Base-by-base conservation (phyloP, 257 asterid species). In the Striga asiatica region DNA sequence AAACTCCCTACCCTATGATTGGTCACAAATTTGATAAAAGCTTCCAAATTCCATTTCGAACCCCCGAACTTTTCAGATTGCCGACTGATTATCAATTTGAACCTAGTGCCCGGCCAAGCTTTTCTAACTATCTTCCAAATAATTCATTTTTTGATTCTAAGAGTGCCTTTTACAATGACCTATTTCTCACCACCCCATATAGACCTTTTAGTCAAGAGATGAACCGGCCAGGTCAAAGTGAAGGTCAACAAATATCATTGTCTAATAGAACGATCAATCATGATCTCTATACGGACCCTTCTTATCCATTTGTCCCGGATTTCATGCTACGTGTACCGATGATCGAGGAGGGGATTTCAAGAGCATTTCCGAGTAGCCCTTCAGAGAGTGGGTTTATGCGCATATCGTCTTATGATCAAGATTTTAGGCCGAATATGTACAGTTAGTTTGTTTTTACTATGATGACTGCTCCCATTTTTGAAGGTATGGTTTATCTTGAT, bases 61-160 rank as follows among this genome's bases (percentile, higher is more conserved):
- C 71, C 46, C 82, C 94, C 1, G 84, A 75, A 34, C 80, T 91
- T 45, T 84, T 78, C 68, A 77, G 95, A 71, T 68, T 87, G 71
- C 97, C 97, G 7, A 80, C 72, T 1, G 91, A 81, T 57, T 52
- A 71, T 62, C 84, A 66, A 11, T 58, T 24, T 43, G 78, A 76
- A 71, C 56, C 17, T 14, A 22, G 65, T 42, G n/a, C 51, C 1
- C 65, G 11, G 12, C 65, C 56, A 6, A 59, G 72, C 47, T 64
- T 64, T 46, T 22, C 60, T 13, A 64, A 68, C 56, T 50, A 54
- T 23, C 56, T 54, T 48, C 71, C 74, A 14, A 78, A 69, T 61
- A 46, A 35, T 49, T 31, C 65, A 35, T 77, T 70, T 50, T 1
- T 23, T 19, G 79, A 74, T 50, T 47, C 76, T 17, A 62, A 68